Conservation (phyloP, 768 basidiomycete species). For the Nidularia sp. region DNA sequence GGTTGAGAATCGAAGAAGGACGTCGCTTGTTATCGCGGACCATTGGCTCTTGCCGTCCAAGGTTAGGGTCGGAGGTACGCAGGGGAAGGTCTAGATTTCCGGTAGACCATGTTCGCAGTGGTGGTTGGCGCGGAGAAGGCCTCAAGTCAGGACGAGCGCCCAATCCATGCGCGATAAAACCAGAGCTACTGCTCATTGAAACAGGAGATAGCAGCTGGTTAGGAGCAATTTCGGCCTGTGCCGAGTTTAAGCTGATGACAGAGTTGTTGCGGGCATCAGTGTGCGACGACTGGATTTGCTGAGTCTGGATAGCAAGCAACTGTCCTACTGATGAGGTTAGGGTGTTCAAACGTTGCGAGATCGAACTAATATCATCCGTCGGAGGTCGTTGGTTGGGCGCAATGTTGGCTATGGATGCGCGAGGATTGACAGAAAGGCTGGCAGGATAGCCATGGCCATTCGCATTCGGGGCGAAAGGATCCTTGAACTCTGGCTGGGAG, state of each 20-base stretch:
- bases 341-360: constrained; percentile 74
- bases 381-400: constrained; percentile 68
- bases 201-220: constrained; percentile 41
- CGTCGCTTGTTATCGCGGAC: constrained; percentile 64
- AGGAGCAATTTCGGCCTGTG: constrained; percentile 44
- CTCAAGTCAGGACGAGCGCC: constrained; percentile 66
- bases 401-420: constrained; percentile 65
- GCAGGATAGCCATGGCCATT: constrained; percentile 29
- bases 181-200: constrained; percentile 27
- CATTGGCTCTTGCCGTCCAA: constrained; percentile 38
- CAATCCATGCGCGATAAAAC: constrained; percentile 53
- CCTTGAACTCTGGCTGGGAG: constrained; percentile 73
- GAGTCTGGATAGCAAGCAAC: constrained; percentile 76
- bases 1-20: constrained; percentile 62
- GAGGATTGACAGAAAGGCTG: constrained; percentile 36
- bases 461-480: constrained; percentile 62
- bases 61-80: constrained; percentile 43
- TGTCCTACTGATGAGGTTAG: constrained; percentile 84
- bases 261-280: constrained; percentile 35
- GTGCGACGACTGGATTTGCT: constrained; percentile 51
- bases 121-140: constrained; percentile 53
- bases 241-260: constrained; percentile 30
- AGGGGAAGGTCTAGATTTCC: constrained; percentile 74
- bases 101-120: constrained; percentile 82
- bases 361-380: constrained; percentile 68